These are phyloP conservation scores for Sphaerostilbella broomeana DNA, from an alignment of 2,329 filamentous ascomycete genomes.

Conservation along the genomic window DNA sequence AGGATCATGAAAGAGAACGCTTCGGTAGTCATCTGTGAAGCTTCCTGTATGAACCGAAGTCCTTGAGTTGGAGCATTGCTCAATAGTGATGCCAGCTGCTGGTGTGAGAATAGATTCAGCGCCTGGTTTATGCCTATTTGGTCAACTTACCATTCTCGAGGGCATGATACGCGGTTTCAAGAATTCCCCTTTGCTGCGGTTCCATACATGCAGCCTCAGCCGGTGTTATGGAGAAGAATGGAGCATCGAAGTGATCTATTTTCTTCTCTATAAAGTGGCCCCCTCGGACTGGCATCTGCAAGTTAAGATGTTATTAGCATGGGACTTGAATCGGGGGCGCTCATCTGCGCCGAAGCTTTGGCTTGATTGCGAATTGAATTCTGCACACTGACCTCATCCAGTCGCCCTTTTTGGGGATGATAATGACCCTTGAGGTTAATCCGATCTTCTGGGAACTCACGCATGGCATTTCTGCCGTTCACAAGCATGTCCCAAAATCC, in stretches of 20 bases:
- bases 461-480: neutral
- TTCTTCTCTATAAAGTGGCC: conserved; percentile 23
- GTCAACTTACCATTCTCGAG: conserved; percentile 17
- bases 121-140: neutral
- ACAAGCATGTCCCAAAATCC: conserved; percentile 1
- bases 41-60: conserved; percentile 32
- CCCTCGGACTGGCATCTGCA: conserved; percentile 14
- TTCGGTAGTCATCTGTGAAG: conserved; percentile 28
- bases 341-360: no score
- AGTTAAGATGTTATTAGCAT: neutral
- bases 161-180: conserved; percentile 23
- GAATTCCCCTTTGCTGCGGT: conserved; percentile 23
- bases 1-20: conserved; percentile 20
- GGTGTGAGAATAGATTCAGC: neutral
- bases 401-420: neutral
- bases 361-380: neutral
- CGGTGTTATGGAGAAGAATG: conserved; percentile 18
- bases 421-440: conserved; percentile 2
- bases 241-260: conserved; percentile 18
- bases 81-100: conserved; percentile 14
- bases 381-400: neutral
- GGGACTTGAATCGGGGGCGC: no score
- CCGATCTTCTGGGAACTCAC: neutral
- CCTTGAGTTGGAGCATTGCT: conserved; percentile 19
- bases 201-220: conserved; percentile 23